Evolutionary conservation across 108 stramenopile genomes (phyloP).

Genomic region (Halocafeteria seosinensis): DNA sequence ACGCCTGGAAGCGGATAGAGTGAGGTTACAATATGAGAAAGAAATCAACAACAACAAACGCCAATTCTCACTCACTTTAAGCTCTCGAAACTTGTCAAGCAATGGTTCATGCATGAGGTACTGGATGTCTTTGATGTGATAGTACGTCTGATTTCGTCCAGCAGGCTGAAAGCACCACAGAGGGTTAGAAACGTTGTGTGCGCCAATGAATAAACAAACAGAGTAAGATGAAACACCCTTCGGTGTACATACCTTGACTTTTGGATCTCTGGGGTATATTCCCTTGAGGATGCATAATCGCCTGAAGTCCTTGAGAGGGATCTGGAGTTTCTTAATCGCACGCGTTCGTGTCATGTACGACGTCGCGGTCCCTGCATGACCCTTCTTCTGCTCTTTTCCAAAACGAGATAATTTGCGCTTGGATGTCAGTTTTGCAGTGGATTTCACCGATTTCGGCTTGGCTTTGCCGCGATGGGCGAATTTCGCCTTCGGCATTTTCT

Average conservation of each 20-base stretch:
- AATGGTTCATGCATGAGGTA: constrained; percentile 90
- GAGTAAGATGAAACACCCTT: too few species aligned
- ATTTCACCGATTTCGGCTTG: too few species aligned
- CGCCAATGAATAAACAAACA: too few species aligned
- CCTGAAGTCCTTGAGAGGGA: constrained; percentile 88
- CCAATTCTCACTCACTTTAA: too few species aligned
- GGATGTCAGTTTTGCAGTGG: too few species aligned
- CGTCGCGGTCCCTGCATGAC: constrained; percentile 54
- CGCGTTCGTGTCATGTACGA: constrained; percentile 77
- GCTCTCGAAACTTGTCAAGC: constrained; percentile 77
- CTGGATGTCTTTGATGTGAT: constrained; percentile 86
- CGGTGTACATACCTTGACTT: too few species aligned
- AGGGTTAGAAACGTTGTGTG: too few species aligned
- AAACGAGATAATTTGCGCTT: too few species aligned
- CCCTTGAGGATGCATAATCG: constrained; percentile 98
- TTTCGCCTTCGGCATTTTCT: too few species aligned
- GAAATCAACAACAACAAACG: constrained; percentile 4
- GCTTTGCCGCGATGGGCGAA: too few species aligned
- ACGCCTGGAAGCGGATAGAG: too few species aligned
- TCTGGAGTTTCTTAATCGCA: constrained; percentile 69
- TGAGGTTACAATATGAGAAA: not conserved
- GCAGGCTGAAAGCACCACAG: too few species aligned
- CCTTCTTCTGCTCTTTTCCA: not conserved
- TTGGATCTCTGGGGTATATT: constrained; percentile 79
- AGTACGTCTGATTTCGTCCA: constrained; percentile 55